Evolutionary conservation across 805 yeast species (phyloP), one percentile per base, ranked within the genome.

Genomic region (Saccharomycopsis olivae): DNA sequence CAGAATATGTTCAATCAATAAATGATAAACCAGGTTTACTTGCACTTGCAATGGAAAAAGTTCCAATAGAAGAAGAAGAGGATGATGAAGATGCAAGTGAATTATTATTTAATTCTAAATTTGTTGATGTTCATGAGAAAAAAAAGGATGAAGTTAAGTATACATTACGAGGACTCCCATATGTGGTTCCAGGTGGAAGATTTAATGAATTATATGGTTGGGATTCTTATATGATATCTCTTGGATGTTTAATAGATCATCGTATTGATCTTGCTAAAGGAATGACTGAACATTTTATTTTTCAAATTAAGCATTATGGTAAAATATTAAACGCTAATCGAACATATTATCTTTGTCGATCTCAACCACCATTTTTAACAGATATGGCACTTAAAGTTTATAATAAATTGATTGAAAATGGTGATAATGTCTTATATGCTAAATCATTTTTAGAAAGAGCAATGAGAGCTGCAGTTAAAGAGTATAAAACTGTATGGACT

Each of bases 181-280:
- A 89, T 58, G 82, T 85, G 14, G 97, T 89, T 18, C 98, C 98
- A 1, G 98, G 98, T 14, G 97, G 98, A 17, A 67, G 98, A 48
- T 89, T 89, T 61, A 92, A 92, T 61, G 98, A 89, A 61, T 70
- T 87, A 43, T 89, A 92, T 54, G 98, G 97, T 13, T 89, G 98
- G 98, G 98, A 89, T 58, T 86, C 96, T 2, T 89, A 92, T 55
- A 83, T 92, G 80, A 87, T 80, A 55, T 73, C 92, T 0, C 59
- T 87, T 18, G 98, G 97, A 1, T 65, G 92, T 31, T 57, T 92
- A 19, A 69, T 72, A 20, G 81, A 82, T 53, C 72, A 69, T 30
- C 68, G 75, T 37, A 58, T 75, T 16, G 82, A 78, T 30, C 66
- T 88, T 25, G 89, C 95, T 6, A 67, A 78, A 50, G 95, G 94